These are phyloP conservation scores for Citrus sp. DNA, from an alignment of 345 rosid species.

Conservation along the genomic window DNA sequence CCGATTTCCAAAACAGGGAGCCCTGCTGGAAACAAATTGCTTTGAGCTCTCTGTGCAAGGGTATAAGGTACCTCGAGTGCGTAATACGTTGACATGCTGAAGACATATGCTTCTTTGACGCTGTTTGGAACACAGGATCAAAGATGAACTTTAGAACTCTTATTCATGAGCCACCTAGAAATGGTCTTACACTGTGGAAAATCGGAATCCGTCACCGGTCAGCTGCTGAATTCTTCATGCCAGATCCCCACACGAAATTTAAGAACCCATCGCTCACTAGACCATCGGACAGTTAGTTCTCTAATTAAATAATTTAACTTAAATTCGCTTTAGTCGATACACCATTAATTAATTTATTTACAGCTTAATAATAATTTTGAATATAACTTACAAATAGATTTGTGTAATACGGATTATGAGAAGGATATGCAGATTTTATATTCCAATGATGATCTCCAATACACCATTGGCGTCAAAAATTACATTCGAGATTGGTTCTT, in stretches of 20 bases:
- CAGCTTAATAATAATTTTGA: too few species aligned
- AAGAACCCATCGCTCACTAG: constrained; percentile 34
- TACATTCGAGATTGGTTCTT: constrained; percentile 66
- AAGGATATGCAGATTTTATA: constrained; percentile 54
- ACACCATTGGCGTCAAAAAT: constrained; percentile 40
- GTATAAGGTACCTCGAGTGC: too few species aligned
- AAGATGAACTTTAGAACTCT: constrained; percentile 39
- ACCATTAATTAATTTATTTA: too few species aligned
- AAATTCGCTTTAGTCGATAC: too few species aligned
- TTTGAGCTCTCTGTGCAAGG: too few species aligned
- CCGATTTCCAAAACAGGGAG: too few species aligned
- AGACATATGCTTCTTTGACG: background rate
- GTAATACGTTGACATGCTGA: too few species aligned
- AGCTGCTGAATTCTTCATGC: constrained; percentile 70
- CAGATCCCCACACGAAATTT: constrained; percentile 55
- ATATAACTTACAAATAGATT: constrained; percentile 27
- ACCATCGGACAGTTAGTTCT: constrained; percentile 23
- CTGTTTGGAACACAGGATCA: constrained; percentile 33
- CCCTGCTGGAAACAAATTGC: too few species aligned
- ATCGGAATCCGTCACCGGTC: constrained; percentile 77
- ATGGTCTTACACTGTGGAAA: constrained; percentile 82
- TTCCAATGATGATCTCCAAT: constrained; percentile 42
- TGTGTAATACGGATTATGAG: constrained; percentile 84
- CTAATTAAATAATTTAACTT: background rate
- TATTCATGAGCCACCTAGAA: constrained; percentile 58